A percentile compares a stretch with the other conserved stretches of the same genome.
Conservation (phyloP, 441 rosid species). For the Corymbia citriodora region DNA sequence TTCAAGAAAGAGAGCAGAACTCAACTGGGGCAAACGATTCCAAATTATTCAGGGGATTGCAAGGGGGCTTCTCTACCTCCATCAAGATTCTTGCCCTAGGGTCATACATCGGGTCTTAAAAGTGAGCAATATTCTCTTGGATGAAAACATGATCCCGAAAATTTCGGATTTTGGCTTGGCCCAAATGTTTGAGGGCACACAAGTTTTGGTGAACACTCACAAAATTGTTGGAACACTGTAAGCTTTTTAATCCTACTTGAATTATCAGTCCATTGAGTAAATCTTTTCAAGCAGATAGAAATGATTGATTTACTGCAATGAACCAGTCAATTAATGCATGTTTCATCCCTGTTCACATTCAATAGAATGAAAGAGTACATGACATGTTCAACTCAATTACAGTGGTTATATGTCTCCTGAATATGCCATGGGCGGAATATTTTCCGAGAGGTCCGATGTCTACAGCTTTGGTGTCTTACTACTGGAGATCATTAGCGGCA, state of each 20-base stretch:
- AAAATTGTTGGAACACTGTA: not conserved
- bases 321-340: not conserved
- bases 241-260: not conserved
- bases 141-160: not conserved
- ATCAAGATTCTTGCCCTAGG: not conserved
- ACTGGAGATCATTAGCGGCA: not conserved
- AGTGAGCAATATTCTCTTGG: slow-evolving; percentile 3
- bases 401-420: not conserved
- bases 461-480: not conserved
- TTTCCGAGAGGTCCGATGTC: not conserved
- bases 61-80: slow-evolving; percentile 10
- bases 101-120: slow-evolving; percentile 1
- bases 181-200: not conserved
- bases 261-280: not conserved
- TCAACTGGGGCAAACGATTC: not conserved
- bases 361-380: not conserved
- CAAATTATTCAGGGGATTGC: not conserved
- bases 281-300: not conserved
- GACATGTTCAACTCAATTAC: not conserved
- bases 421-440: not conserved
- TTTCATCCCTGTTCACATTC: not conserved
- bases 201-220: not conserved
- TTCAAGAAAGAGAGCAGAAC: not conserved
- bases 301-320: not conserved
- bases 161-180: slow-evolving; percentile 13